Base-by-base conservation (phyloP, 1,284 basidiomycete species). In the Malassezia pachydermatis region DNA sequence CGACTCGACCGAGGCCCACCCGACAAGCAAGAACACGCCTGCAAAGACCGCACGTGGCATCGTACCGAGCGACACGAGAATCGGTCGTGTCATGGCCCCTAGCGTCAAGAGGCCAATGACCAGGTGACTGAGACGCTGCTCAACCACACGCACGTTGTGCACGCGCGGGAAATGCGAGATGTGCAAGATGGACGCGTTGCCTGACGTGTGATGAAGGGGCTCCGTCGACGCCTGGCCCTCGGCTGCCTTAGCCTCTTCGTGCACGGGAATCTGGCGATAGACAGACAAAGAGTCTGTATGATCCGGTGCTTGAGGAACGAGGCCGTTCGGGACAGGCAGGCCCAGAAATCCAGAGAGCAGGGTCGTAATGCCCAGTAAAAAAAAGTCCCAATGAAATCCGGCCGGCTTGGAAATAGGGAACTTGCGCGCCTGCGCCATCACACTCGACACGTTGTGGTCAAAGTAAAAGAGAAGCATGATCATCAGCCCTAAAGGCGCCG, bases 281-380 rank as follows among this genome's bases (percentile, higher is more conserved):
- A 92, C 78, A 14, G 85, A 76, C 0, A 98, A 79, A 6, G 87
- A 84, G 11, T 81, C 80, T 0, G 90, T 95, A 64, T 95, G 89
- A 20, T 94, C 85, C 0, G 90, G 92, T 1, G 92, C 90, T 73
- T 96, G 92, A 0, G 90, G 90, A 40, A 98, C 94, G 13, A 71
- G 57, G 2, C 89, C 90, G 63, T 96, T 95, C 0, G 90, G 90
- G 0, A 90, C 89, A 0, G 90, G 89, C 3, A 94, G 54, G 14
- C 90, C 90, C 2, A 98, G 77, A 16, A 96, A 75, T 0, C 88
- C 90, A 4, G 89, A 83, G 40, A 95, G 80, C 62, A 96, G 85
- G 0, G 90, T 95, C 0, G 86, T 89, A 54, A 92, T 77, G 3
- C 90, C 92, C 13, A 98, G 80, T 4, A 89, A 76, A 76, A 88